phyloP scores from a whole-genome alignment of 2,329 filamentous ascomycete genomes.

The Juglanconis juglandina region DNA sequence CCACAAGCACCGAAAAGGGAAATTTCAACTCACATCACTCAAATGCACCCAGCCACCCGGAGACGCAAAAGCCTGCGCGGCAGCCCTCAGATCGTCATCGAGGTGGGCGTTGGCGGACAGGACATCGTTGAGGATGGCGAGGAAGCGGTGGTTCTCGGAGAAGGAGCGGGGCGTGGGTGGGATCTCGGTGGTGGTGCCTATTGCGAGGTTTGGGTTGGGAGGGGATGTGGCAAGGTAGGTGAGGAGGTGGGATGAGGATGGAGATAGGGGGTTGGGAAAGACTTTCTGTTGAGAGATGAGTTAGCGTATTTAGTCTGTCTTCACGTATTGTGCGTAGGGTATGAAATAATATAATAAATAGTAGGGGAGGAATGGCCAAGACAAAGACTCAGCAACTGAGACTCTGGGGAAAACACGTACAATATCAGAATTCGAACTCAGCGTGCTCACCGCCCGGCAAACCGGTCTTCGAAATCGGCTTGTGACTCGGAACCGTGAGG shows the following conservation, averaged over 20 bases:
- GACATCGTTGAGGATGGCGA: slow-evolving; percentile 56
- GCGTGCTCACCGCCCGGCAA: slow-evolving; percentile 40
- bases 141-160: slow-evolving; percentile 55
- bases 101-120: slow-evolving; percentile 51
- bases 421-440: slow-evolving; percentile 52
- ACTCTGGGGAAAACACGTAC: slow-evolving; percentile 34
- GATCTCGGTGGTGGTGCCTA: slow-evolving; percentile 56
- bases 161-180: slow-evolving; percentile 62
- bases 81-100: slow-evolving; percentile 53
- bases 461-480: slow-evolving; percentile 22
- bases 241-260: slow-evolving; percentile 47
- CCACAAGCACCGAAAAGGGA: not conserved
- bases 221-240: slow-evolving; percentile 53
- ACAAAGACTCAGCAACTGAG: not conserved
- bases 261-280: slow-evolving; percentile 45
- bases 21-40: slow-evolving; percentile 43
- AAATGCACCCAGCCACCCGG: slow-evolving; percentile 61
- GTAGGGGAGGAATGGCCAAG: too few relatives aligned
- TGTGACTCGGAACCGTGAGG: slow-evolving; percentile 26
- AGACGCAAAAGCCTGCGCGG: slow-evolving; percentile 59
- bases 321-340: too few relatives aligned
- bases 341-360: too few relatives aligned
- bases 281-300: slow-evolving; percentile 46
- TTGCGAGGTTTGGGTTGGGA: slow-evolving; percentile 50
- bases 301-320: too few relatives aligned